Conservation (phyloP, 2,329 filamentous ascomycete genomes). For the Botrytis deweyae region DNA sequence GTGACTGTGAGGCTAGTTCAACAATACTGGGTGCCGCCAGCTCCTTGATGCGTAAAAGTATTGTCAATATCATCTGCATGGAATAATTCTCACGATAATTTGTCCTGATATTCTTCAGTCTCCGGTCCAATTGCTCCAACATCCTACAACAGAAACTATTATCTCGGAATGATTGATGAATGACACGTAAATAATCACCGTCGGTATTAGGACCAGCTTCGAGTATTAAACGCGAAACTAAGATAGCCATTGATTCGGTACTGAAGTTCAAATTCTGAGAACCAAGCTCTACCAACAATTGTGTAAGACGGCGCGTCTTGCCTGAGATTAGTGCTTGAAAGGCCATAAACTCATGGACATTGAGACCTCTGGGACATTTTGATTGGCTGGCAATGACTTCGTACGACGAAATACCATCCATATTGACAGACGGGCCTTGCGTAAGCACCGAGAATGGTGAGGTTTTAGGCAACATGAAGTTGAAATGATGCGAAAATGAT, state of each 20-base stretch:
- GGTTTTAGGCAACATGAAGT: conserved; percentile 38
- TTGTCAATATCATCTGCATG: conserved; percentile 57
- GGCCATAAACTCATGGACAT: conserved; percentile 49
- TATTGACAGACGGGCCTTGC: conserved; percentile 27
- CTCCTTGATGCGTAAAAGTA: conserved; percentile 46
- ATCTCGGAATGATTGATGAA: conserved; percentile 53
- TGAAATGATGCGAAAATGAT: conserved; percentile 40
- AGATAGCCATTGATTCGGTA: conserved; percentile 47
- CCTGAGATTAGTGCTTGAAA: conserved; percentile 48
- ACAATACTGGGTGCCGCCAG: conserved; percentile 16
- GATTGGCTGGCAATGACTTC: conserved; percentile 47
- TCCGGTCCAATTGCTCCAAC: conserved; percentile 47
- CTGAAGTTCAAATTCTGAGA: conserved; percentile 60
- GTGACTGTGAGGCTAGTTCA: conserved; percentile 33
- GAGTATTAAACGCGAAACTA: conserved; percentile 53
- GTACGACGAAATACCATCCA: conserved; percentile 42
- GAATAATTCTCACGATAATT: conserved; percentile 60
- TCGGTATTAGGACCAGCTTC: conserved; percentile 52
- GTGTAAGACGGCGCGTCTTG: conserved; percentile 47
- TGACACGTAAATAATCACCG: conserved; percentile 43
- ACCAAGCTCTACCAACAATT: conserved; percentile 50
- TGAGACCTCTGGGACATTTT: conserved; percentile 47
- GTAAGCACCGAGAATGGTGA: conserved; percentile 36
- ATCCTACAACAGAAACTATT: conserved; percentile 50
- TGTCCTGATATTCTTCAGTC: conserved; percentile 47